phyloP scores from a whole-genome alignment of 2,329 filamentous ascomycete species.

The Sarocladium oryzae region DNA sequence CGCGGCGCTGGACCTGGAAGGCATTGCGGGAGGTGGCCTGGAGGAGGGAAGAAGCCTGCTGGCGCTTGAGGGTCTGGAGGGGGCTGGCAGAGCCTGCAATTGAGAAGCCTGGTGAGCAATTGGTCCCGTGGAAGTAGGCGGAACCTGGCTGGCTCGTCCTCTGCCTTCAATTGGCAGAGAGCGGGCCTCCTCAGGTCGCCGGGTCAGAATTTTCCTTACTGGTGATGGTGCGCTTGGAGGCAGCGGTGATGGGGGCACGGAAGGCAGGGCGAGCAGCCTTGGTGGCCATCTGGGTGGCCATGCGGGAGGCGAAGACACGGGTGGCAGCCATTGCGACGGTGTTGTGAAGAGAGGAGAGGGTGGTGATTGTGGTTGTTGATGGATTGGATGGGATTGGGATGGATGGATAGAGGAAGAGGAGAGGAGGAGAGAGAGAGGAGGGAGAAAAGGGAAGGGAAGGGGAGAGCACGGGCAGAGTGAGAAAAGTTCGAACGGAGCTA shows the following conservation, averaged over 20 bases:
- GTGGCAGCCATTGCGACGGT: constrained; percentile 73
- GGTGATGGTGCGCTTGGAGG: constrained; percentile 70
- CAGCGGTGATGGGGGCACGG: constrained; percentile 55
- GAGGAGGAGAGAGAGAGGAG: constrained; percentile 27
- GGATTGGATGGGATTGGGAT: constrained; percentile 17
- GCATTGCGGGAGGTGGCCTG: constrained; percentile 60
- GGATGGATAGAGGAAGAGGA: constrained; percentile 27
- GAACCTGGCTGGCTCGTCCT: not conserved
- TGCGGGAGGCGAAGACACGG: constrained; percentile 70
- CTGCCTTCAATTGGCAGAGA: not conserved
- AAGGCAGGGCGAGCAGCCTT: constrained; percentile 74
- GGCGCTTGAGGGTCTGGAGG: constrained; percentile 71
- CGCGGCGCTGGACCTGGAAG: constrained; percentile 60
- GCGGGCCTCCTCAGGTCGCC: constrained; percentile 8
- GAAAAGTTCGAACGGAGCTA: constrained; percentile 26
- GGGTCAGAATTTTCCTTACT: constrained; percentile 45
- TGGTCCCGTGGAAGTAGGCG: not conserved
- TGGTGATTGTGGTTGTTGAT: constrained; percentile 18
- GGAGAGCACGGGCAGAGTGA: constrained; percentile 17
- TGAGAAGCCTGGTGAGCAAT: constrained; percentile 9
- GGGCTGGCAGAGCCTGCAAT: constrained; percentile 49
- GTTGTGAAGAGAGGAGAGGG: constrained; percentile 32
- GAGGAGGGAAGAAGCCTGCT: constrained; percentile 60
- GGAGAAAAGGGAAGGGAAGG: constrained; percentile 33
- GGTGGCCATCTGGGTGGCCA: constrained; percentile 69